Evolutionary conservation across 1,284 basidiomycete species (phyloP).

Genomic region (Cryptococcus neoformans): DNA sequence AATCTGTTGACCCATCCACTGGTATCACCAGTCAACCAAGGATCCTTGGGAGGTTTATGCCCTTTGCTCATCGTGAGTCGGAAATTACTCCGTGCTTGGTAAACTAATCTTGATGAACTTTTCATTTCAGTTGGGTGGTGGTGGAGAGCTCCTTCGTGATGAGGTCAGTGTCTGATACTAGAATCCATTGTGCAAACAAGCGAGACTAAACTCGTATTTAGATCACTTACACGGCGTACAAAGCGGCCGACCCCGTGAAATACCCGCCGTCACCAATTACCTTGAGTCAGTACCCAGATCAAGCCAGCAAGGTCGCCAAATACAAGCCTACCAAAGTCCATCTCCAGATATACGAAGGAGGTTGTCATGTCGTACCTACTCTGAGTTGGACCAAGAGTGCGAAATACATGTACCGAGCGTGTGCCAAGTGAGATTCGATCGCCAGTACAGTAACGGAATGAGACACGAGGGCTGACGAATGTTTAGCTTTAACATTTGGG

Average conservation of each 20-base stretch:
- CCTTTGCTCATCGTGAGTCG: conserved; percentile 51
- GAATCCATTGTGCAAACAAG: no score
- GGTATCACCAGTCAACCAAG: conserved; percentile 53
- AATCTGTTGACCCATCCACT: conserved; percentile 53
- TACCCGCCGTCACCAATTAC: conserved; percentile 47
- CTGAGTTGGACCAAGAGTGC: conserved; percentile 46
- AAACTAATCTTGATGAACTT: neutral
- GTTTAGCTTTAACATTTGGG: conserved; percentile 49
- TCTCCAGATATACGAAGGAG: conserved; percentile 51
- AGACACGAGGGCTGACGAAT: neutral
- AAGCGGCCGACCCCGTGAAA: conserved; percentile 50
- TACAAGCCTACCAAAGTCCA: conserved; percentile 54
- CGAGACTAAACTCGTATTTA: conserved; percentile 23
- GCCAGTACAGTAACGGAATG: no score
- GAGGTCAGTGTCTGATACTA: conserved; percentile 18
- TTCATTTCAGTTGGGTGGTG: conserved; percentile 45
- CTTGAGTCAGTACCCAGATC: conserved; percentile 47
- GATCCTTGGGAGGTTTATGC: conserved; percentile 54
- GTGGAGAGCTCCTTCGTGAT: conserved; percentile 50
- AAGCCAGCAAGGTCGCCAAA: conserved; percentile 42
- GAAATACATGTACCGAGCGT: conserved; percentile 47
- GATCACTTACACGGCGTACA: conserved; percentile 53
- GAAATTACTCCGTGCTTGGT: neutral
- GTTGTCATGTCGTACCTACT: conserved; percentile 48
- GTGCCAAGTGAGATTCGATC: conserved; percentile 37